A percentile compares a stretch with the other conserved stretches of the same genome.
These are phyloP conservation scores for Aechmea fasciata DNA, from an alignment of 176 grass and related monocot genomes.

Conservation along the genomic window DNA sequence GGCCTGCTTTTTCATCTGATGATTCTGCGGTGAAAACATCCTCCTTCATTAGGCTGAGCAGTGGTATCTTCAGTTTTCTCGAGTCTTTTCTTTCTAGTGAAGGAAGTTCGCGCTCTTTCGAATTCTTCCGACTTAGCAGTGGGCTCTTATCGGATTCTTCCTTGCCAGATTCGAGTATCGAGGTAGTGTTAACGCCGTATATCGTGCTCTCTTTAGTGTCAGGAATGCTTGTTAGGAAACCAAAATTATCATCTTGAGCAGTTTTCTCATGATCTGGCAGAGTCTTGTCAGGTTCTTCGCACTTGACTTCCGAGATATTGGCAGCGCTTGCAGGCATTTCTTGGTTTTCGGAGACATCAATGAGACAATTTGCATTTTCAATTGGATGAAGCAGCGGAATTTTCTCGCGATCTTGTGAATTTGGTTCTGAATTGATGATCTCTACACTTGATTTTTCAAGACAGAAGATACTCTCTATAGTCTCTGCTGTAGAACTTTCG, in stretches of 20 bases:
- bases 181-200: not conserved
- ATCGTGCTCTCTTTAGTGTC: not conserved
- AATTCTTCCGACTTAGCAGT: not conserved
- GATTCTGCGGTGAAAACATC: not conserved
- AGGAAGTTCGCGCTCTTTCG: not conserved
- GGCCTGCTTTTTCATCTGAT: not conserved
- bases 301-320: no score
- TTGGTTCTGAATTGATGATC: no score
- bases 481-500: no score
- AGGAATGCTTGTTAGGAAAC: not conserved
- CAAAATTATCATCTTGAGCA: not conserved
- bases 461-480: no score
- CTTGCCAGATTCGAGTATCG: not conserved
- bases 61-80: not conserved
- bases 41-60: not conserved
- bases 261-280: not conserved
- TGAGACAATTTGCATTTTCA: no score
- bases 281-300: not conserved
- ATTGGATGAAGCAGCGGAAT: no score
- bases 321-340: no score
- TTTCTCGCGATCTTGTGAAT: no score
- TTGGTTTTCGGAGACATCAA: no score
- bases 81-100: conserved; percentile 5
- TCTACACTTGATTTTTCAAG: no score
- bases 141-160: not conserved